Conservation (phyloP, 768 basidiomycete genomes). For the Auriscalpium orientale region DNA sequence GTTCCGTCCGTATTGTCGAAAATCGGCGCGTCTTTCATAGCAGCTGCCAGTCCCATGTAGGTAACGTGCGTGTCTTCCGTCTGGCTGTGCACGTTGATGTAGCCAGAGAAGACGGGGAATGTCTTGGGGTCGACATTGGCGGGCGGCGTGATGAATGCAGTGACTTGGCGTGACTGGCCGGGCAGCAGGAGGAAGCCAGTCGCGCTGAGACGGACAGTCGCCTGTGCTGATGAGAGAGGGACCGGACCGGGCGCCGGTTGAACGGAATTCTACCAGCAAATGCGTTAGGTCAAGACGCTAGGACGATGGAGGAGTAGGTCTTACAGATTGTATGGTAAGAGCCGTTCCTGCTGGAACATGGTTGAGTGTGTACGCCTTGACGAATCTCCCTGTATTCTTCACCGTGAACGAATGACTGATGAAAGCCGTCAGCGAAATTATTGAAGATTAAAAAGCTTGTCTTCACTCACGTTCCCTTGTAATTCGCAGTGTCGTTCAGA, state of each 20-base stretch:
- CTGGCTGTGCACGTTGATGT: slow-evolving; percentile 33
- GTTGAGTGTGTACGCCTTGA: slow-evolving; percentile 39
- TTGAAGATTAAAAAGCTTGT: slow-evolving; percentile 5
- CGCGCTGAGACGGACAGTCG: slow-evolving; percentile 39
- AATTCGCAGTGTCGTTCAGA: slow-evolving; percentile 58
- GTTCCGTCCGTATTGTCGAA: slow-evolving; percentile 47
- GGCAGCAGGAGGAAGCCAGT: slow-evolving; percentile 38
- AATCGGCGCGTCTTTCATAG: slow-evolving; percentile 40
- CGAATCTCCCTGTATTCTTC: slow-evolving; percentile 38
- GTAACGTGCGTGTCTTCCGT: slow-evolving; percentile 34
- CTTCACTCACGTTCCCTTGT: slow-evolving; percentile 32
- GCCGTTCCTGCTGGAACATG: slow-evolving; percentile 54
- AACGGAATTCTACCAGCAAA: slow-evolving; percentile 26
- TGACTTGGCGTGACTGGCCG: slow-evolving; percentile 33
- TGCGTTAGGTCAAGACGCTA: neutral
- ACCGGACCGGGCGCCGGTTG: slow-evolving; percentile 42
- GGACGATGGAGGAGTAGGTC: slow-evolving; percentile 3
- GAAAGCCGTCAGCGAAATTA: neutral
- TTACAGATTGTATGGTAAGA: slow-evolving; percentile 35
- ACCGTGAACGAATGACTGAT: slow-evolving; percentile 43
- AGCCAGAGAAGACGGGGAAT: slow-evolving; percentile 56
- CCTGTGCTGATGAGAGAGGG: slow-evolving; percentile 36
- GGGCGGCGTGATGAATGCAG: slow-evolving; percentile 41
- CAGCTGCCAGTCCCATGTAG: slow-evolving; percentile 37
- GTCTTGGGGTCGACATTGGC: slow-evolving; percentile 30